Evolutionary conservation across 768 basidiomycete species (phyloP).

Genomic region (Amanita pseudoporphyria): DNA sequence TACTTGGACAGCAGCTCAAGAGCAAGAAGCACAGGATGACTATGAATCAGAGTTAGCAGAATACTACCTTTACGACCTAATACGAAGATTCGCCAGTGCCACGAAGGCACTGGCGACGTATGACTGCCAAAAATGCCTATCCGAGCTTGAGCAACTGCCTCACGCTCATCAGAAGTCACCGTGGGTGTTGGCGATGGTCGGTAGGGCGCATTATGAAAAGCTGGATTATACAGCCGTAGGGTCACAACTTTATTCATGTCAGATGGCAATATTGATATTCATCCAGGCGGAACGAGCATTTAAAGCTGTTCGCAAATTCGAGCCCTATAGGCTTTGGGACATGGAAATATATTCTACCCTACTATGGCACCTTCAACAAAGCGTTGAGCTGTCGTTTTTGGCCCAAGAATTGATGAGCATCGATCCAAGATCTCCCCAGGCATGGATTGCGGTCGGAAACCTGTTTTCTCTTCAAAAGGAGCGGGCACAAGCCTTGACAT

Average conservation of each 20-base stretch:
- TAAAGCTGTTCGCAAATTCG: slow-evolving; percentile 65
- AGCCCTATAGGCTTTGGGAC: slow-evolving; percentile 85
- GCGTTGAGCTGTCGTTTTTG: slow-evolving; percentile 80
- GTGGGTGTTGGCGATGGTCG: slow-evolving; percentile 75
- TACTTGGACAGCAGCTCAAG: slow-evolving; percentile 55
- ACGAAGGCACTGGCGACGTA: slow-evolving; percentile 67
- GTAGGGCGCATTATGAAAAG: slow-evolving; percentile 83
- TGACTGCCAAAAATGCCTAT: slow-evolving; percentile 65
- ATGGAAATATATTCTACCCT: slow-evolving; percentile 97
- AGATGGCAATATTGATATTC: slow-evolving; percentile 8
- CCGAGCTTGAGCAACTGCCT: slow-evolving; percentile 71
- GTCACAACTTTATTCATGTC: slow-evolving; percentile 14
- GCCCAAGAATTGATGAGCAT: slow-evolving; percentile 88
- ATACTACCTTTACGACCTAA: slow-evolving; percentile 71
- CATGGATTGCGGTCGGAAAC: slow-evolving; percentile 97
- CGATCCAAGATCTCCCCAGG: slow-evolving; percentile 71
- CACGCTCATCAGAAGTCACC: slow-evolving; percentile 62
- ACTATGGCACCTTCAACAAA: slow-evolving; percentile 87
- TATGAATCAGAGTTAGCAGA: slow-evolving; percentile 72
- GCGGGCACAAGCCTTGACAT: slow-evolving; percentile 84
- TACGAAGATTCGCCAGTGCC: slow-evolving; percentile 75
- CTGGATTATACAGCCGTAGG: slow-evolving; percentile 84
- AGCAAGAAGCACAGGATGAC: slow-evolving; percentile 61
- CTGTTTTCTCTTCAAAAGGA: slow-evolving; percentile 94
- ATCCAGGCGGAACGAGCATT: slow-evolving; percentile 85